A percentile compares a stretch with the other conserved stretches of the same genome.
phyloP scores from a whole-genome alignment of 495 filamentous ascomycete genomes.

The Aspergillus homomorphus region DNA sequence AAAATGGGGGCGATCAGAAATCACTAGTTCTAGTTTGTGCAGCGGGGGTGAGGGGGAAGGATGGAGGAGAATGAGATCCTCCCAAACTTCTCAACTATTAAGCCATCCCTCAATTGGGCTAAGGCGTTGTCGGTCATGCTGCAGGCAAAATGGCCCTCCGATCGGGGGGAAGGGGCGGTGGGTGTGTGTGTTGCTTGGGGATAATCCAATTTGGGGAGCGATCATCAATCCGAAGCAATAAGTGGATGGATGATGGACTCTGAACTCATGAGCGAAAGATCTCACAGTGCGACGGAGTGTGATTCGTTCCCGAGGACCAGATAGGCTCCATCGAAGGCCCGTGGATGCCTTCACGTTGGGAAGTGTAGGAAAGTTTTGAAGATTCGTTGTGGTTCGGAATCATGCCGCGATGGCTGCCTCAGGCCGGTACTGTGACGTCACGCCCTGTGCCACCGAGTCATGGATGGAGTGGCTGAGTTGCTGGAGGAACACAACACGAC shows the following conservation, averaged over 20 bases:
- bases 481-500: neutral
- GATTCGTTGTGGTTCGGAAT: neutral
- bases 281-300: neutral
- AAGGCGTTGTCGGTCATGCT: neutral
- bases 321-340: neutral
- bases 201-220: neutral
- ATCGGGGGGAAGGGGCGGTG: neutral
- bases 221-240: neutral
- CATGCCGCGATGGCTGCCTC: neutral
- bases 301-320: neutral
- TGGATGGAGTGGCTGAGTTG: neutral
- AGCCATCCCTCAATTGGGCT: neutral
- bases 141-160: neutral
- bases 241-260: neutral
- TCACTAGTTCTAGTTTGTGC: conserved; percentile 26
- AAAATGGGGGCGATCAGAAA: neutral
- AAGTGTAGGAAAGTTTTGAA: neutral
- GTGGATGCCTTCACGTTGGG: neutral
- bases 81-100: neutral
- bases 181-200: neutral
- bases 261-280: neutral
- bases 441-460: neutral
- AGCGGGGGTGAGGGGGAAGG: neutral
- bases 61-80: neutral
- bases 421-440: neutral